Percentiles rank a stretch among this genome's conserved stretches.
These are phyloP conservation scores for Linnemannia zychae DNA, from an alignment of 192 early-diverging fungal genomes.

Conservation along the genomic window DNA sequence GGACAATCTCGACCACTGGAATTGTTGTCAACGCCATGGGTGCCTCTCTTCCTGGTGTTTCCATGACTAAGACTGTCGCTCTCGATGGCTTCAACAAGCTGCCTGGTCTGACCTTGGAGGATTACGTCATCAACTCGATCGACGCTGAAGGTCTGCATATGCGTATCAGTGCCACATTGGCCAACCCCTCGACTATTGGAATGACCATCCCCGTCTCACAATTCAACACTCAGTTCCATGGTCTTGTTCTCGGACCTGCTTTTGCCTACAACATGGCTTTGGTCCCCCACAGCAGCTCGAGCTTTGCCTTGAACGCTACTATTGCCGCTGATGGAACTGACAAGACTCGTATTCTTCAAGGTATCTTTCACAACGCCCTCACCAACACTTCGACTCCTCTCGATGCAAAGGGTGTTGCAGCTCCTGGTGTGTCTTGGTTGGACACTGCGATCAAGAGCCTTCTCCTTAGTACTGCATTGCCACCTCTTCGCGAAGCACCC, in stretches of 20 bases:
- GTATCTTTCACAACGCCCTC: constrained; percentile 28
- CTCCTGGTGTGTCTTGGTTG: too few relatives aligned
- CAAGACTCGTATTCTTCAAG: neutral
- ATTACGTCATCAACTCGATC: constrained; percentile 33
- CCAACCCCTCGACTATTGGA: constrained; percentile 51
- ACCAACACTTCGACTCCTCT: too few relatives aligned
- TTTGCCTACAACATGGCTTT: constrained; percentile 23
- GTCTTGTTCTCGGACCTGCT: constrained; percentile 31
- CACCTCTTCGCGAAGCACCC: constrained; percentile 7
- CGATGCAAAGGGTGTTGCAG: constrained; percentile 9
- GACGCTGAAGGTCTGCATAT: constrained; percentile 31
- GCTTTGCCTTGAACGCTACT: constrained; percentile 29
- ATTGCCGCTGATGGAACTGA: constrained; percentile 13
- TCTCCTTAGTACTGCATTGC: constrained; percentile 10
- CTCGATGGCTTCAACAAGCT: constrained; percentile 61
- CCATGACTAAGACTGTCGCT: constrained; percentile 60
- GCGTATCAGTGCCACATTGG: constrained; percentile 29
- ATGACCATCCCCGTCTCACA: constrained; percentile 36
- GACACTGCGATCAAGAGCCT: too few relatives aligned
- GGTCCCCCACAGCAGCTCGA: constrained; percentile 22
- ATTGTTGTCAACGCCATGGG: constrained; percentile 62
- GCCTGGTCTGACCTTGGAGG: neutral
- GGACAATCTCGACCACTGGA: constrained; percentile 55
- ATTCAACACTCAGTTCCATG: constrained; percentile 35
- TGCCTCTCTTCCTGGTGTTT: constrained; percentile 54